Evolutionary conservation across 2,329 filamentous ascomycete species (phyloP).

Genomic region (Alternaria infectoria): DNA sequence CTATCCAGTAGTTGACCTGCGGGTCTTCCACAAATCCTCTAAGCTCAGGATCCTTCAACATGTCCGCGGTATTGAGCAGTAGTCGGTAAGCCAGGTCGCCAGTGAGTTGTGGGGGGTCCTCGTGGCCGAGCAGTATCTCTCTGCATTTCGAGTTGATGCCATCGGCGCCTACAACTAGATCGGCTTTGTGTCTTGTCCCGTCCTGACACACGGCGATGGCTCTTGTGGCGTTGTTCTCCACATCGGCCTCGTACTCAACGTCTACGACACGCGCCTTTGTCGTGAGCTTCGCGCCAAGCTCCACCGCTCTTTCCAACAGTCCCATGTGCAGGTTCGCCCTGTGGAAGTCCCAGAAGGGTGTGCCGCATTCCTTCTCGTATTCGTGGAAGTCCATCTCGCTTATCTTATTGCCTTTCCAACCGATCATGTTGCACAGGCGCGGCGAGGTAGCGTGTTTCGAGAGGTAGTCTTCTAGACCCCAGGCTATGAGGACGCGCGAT

Average conservation of each 20-base stretch:
- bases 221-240: constrained; percentile 32
- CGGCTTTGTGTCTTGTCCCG: constrained; percentile 47
- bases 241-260: constrained; percentile 43
- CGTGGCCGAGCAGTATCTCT: constrained; percentile 53
- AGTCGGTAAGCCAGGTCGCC: constrained; percentile 61
- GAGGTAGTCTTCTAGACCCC: constrained; percentile 56
- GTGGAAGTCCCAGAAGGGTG: constrained; percentile 63
- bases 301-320: constrained; percentile 55
- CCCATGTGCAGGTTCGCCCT: constrained; percentile 59
- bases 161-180: constrained; percentile 58
- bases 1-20: constrained; percentile 61
- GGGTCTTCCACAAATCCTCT: constrained; percentile 54
- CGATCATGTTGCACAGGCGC: constrained; percentile 56
- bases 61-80: constrained; percentile 54
- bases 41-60: constrained; percentile 56
- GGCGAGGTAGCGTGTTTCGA: constrained; percentile 52
- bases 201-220: constrained; percentile 52
- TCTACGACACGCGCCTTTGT: constrained; percentile 54
- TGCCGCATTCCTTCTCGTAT: constrained; percentile 44
- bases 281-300: constrained; percentile 57
- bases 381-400: constrained; percentile 57
- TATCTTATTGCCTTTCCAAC: constrained; percentile 60
- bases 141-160: constrained; percentile 56
- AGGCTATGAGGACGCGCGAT: constrained; percentile 55
- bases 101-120: constrained; percentile 57